phyloP scores from a whole-genome alignment of 164 flowering plant genomes.

The Liquidambar formosana region DNA sequence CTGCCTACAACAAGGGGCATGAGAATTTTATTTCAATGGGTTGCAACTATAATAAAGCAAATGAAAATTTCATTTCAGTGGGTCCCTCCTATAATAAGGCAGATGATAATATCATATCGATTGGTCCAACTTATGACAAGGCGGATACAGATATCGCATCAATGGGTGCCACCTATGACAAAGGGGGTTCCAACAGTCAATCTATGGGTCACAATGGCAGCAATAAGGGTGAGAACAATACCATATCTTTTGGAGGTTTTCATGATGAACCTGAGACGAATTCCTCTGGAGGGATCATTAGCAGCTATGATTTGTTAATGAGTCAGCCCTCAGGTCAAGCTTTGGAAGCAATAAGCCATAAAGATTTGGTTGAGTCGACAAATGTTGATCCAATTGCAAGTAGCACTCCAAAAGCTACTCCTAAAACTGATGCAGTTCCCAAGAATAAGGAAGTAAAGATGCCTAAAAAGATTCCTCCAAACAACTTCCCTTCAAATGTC shows the following conservation, averaged over 20 bases:
- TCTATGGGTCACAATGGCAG: constrained; percentile 23
- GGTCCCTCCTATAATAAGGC: constrained; percentile 13
- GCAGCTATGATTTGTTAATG: constrained; percentile 34
- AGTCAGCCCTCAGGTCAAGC: constrained; percentile 30
- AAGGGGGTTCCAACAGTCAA: constrained; percentile 12
- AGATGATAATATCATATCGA: constrained; percentile 16
- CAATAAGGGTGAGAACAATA: constrained; percentile 29
- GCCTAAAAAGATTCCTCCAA: constrained; percentile 39
- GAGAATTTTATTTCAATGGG: constrained; percentile 29
- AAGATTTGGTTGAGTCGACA: constrained; percentile 19
- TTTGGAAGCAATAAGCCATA: constrained; percentile 19
- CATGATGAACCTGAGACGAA: constrained; percentile 30
- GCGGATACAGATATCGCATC: neutral
- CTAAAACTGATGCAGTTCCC: constrained; percentile 12
- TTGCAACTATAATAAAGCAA: constrained; percentile 13
- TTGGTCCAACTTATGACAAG: constrained; percentile 17
- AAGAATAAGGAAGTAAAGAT: constrained; percentile 37
- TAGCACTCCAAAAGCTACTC: constrained; percentile 2
- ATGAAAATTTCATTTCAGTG: constrained; percentile 23
- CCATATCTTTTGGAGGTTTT: constrained; percentile 47
- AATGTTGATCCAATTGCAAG: constrained; percentile 18
- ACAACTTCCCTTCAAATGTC: constrained; percentile 59
- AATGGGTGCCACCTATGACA: constrained; percentile 15
- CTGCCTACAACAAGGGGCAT: constrained; percentile 24
- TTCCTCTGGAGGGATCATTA: constrained; percentile 29